Evolutionary conservation across 2,329 filamentous ascomycete genomes (phyloP), one percentile per base, ranked within the genome.

Genomic region (Tolypocladium capitatum): DNA sequence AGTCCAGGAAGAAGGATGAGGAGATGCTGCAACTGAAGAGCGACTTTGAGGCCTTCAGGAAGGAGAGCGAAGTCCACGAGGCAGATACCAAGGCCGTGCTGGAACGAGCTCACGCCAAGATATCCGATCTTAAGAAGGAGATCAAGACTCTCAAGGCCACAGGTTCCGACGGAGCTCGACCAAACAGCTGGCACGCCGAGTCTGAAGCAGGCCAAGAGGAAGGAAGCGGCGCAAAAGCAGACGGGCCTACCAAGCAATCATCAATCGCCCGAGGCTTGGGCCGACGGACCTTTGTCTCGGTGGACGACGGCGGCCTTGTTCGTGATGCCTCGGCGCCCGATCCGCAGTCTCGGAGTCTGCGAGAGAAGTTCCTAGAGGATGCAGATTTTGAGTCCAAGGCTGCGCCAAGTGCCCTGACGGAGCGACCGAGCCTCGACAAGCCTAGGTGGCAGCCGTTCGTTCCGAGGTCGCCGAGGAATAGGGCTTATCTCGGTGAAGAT

Each of bases 71-170:
- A 51, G 60, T 68, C 6, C 71, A 72, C 34, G 72, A 76, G n/a
- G 63, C 67, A 9, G 77, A 82, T 50, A 75, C 74, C 4, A 71
- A 74, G 54, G 68, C 72, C 16, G 74, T 80, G 2, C 54, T 81
- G 41, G 69, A 74, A 46, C 72, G 72, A 52, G 76, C 78, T 48
- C 76, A 80, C 49, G 66, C 69, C 35, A 77, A 77, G 59, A 78
- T 81, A 50, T 63, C 70, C 9, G 69, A 74, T 40, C 68, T 82
- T 8, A 76, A 75, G 59, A 74, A 71, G 53, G 72, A 77, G 52
- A 60, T 79, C 35, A 68, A 67, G 49, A 61, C 61, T 1, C 60
- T 79, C 3, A 74, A 73, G 55, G 56, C 56, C 7, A 30, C 35
- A 4, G 48, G 49, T 5, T 38, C 52, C 14, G 54, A 56, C 7